These are phyloP conservation scores for Solanum tacnaense DNA, from an alignment of 257 asterid species.

Conservation along the genomic window DNA sequence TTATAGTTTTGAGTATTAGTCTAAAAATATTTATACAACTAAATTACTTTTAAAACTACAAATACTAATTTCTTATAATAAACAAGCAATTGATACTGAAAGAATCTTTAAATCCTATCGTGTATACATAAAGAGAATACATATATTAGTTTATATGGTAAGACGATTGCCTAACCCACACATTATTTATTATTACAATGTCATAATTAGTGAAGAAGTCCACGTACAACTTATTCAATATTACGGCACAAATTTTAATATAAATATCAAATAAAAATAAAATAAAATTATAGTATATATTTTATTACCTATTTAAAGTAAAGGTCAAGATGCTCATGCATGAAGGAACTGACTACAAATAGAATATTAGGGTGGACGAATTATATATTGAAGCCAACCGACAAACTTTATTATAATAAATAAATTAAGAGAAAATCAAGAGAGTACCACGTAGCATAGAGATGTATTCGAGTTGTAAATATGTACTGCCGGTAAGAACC, in stretches of 20 bases:
- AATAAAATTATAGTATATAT: too few species aligned
- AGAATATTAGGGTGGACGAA: not conserved
- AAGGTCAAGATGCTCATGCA: not conserved
- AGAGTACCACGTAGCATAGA: not conserved
- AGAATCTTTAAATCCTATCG: not conserved
- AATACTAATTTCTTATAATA: not conserved
- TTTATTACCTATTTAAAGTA: not conserved
- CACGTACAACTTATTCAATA: not conserved
- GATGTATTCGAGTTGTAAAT: not conserved
- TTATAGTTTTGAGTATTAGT: not conserved
- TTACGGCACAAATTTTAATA: not conserved
- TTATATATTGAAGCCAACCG: not conserved
- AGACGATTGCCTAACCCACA: not conserved
- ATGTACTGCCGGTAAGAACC: not conserved
- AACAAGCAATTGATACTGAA: not conserved
- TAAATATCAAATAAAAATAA: too few species aligned
- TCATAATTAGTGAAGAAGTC: not conserved
- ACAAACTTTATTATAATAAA: not conserved
- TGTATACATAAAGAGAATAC: not conserved
- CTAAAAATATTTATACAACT: not conserved
- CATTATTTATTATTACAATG: not conserved
- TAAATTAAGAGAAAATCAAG: not conserved
- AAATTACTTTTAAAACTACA: not conserved
- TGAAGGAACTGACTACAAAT: not conserved
- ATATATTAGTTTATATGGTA: not conserved